A percentile compares a stretch with the other conserved stretches of the same genome.
phyloP scores from a whole-genome alignment of 2,329 filamentous ascomycete species.

The Aspergillus cejpii region DNA sequence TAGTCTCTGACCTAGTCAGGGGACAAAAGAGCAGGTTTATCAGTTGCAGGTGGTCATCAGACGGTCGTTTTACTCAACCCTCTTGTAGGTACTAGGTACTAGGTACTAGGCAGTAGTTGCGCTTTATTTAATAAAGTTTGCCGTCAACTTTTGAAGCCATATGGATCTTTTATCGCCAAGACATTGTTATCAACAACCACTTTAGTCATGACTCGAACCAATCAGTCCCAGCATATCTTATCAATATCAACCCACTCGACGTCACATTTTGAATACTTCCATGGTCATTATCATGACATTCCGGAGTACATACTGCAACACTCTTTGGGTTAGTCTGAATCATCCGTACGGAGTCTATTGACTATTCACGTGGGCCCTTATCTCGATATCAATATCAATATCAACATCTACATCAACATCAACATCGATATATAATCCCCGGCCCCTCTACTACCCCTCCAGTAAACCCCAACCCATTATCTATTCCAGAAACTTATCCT shows the following conservation, averaged over 20 bases:
- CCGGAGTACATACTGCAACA: no score
- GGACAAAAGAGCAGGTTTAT: not conserved
- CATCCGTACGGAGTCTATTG: no score
- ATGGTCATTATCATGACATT: no score
- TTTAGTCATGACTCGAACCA: constrained; percentile 19
- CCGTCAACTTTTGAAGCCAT: not conserved
- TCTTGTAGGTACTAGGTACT: not conserved
- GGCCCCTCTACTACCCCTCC: not conserved
- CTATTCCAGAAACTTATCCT: not conserved
- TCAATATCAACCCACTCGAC: constrained; percentile 19
- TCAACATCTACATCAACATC: no score
- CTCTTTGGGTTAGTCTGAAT: no score
- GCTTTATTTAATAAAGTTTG: not conserved
- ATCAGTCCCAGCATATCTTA: constrained; percentile 26
- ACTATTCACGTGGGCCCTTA: not conserved
- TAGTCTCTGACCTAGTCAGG: not conserved
- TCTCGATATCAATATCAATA: not conserved
- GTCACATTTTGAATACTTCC: no score
- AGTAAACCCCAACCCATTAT: no score
- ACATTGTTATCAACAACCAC: constrained; percentile 16
- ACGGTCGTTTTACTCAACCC: not conserved
- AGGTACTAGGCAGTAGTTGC: no score
- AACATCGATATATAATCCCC: no score
- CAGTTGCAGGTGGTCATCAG: not conserved
- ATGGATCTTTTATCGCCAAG: constrained; percentile 10